Evolutionary conservation across 2,329 filamentous ascomycete genomes (phyloP), one percentile per base, ranked within the genome.

Genomic region (Ceratocystis lukuohia): DNA sequence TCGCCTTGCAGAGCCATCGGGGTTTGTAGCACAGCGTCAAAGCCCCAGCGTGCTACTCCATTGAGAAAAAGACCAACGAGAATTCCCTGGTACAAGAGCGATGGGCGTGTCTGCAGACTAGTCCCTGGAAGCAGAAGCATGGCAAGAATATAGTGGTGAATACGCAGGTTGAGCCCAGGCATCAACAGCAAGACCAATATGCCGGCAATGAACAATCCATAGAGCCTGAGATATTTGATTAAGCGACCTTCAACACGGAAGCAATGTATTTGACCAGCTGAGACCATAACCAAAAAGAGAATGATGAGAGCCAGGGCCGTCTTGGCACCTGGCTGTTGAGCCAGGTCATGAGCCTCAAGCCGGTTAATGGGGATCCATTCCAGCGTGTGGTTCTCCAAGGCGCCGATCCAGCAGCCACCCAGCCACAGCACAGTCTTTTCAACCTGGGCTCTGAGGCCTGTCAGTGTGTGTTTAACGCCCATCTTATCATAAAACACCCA

Each of bases 71-170:
- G 81, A 0, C 94, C 94, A 6, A 97, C 78, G 0, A 99, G 80
- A 1, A 99, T 79, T 10, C 94, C 94, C 74, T 97, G 93, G 72
- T 94, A 97, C 1, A 96, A 75, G 7, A 97, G 79, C 0, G 87
- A 87, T 0, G 90, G 88, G 0, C 94, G 84, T 5, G 89, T 97
- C 70, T 96, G 92, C 75, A 97, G 85, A 65, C 85, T 86, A 0
- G 94, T 97, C 0, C 92, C 94, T 0, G 92, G 91, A 4, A 97
- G 82, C 0, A 99, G 82, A 0, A 97, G 79, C 15, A 99, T 82
- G 1, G 87, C 91, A 3, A 97, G 80, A 70, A 97, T 89, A 74
- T 97, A 99, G 75, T 99, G 94, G 73, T 99, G 94, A 66, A 99
- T 91, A 44, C 94, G 86, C 62, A 99, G 80, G 69, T 86, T 88